Evolutionary conservation across 148 eudicot genomes (phyloP).

Genomic region (Gaultheria prostrata): DNA sequence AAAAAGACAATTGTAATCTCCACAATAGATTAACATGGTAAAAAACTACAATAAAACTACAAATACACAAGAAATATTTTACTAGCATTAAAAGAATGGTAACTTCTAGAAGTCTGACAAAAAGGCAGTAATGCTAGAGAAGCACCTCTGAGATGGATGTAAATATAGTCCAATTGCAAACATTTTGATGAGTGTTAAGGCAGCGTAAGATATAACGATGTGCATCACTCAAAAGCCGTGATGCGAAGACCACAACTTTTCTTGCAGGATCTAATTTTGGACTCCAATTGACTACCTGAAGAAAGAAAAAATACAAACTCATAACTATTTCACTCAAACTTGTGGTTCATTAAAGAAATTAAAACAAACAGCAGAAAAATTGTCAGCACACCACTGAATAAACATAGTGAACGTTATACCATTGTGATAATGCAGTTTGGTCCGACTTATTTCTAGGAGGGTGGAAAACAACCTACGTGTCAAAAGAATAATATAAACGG

Average conservation of each 20-base stretch:
- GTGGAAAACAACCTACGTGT: neutral
- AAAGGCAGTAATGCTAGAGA: conserved; percentile 11
- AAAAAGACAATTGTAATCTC: neutral
- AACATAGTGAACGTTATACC: neutral
- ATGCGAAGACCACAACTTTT: conserved; percentile 75
- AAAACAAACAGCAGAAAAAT: conserved; percentile 10
- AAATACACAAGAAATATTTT: neutral
- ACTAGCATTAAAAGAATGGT: neutral
- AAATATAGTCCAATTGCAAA: conserved; percentile 57
- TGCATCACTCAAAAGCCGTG: conserved; percentile 81
- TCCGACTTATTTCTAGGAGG: neutral
- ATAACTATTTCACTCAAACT: neutral
- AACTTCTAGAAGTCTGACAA: neutral
- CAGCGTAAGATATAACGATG: conserved; percentile 90
- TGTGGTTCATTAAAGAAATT: neutral
- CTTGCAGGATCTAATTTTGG: conserved; percentile 39
- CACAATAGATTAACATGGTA: neutral
- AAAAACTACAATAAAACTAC: neutral
- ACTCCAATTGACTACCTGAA: conserved; percentile 69
- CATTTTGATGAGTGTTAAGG: conserved; percentile 58
- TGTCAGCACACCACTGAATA: neutral
- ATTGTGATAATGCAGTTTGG: neutral
- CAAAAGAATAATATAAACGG: neutral
- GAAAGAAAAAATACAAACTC: conserved; percentile 11
- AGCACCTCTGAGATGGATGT: conserved; percentile 93